Evolutionary conservation across 768 basidiomycete genomes (phyloP), one percentile per base, ranked within the genome.

Genomic region (Tylopilus sp.): DNA sequence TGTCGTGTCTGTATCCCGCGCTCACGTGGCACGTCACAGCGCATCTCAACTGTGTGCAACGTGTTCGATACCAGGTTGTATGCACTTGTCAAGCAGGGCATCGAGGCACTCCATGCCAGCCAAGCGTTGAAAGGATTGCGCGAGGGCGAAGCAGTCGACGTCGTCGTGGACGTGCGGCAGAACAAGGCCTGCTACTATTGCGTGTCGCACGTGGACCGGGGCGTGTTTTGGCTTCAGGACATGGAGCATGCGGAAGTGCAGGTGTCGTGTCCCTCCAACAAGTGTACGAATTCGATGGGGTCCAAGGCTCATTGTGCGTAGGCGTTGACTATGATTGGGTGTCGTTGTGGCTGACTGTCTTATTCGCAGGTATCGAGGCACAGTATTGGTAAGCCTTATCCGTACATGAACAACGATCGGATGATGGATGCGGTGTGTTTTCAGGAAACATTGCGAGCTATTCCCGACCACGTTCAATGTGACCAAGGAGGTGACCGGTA

Each of bases 401-500:
- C 5, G 23, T n/a, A 28, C 28, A 10, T 11, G 12, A 26, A 25
- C n/a, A 17, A 22, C 1, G 10, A 11, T 3, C 6, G 13, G 18
- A 23, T 40, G 20, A 47, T 30, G 28, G 17, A 48, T n/a, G 1
- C 2, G 4, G 15, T 18, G 13, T n/a, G 10, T 18, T 15, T 31
- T 33, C 39, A 68, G 66, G 66, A 65, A 52, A 40, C 68, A 68
- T 40, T 68, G 68, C 39, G 68, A 68, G 40, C 40, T 68, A 8
- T 68, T 68, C 44, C 66, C 66, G 23, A 68, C 55, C 20, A 56
- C 49, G 6, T 57, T 66, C 11, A 17, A 36, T 6, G 48, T 68
- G 41, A 61, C 63, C 18, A 57, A 56, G 36, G 40, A 53, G 2
- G 31, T 56, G 46, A 63, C 51, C 8, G 22, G 47, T 35, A 52